Evolutionary conservation across 2,329 filamentous ascomycete genomes (phyloP), one percentile per base, ranked within the genome.

Genomic region (Neoscytalidium dimidiatum): DNA sequence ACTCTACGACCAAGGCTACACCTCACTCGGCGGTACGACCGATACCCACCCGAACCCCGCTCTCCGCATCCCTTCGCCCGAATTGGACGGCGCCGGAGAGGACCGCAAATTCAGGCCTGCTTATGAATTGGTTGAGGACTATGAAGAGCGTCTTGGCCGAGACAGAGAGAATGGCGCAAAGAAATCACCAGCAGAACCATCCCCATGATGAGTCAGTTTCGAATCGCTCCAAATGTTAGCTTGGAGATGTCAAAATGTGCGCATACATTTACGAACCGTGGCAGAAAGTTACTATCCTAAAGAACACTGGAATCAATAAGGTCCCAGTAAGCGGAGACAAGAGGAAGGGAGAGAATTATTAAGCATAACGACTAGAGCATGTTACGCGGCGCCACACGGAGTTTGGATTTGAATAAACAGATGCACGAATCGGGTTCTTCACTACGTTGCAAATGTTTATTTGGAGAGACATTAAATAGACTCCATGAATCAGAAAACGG

Each of bases 1-100:
- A 11, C 82, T 99, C 28, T 99, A 99, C 77, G 92, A 97, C 75
- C 82, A 83, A 69, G 94, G 94, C 9, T 97, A 95, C 78, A 97
- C 95, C 2, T 94, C 91, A 68, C 83, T 99, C n/a, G 95, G 95
- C 21, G 94, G 95, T 3, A 92, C 88, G 26, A 89, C 88, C 64
- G 92, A 99, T 78, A 99, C 95, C 2, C 86, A 91, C 68, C 94
- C 92, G 0, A 99, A 99, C 74, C 95, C 95, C 9, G 87, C 86
- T 21, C 74, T 79, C 19, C 73, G 74, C 21, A 44, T 67, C 70
- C 69, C 13, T 68, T 43, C 66, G 7, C 49, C 66, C 4, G 68
- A 70, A 0, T 8, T n/a, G 2, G 67, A 69, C 28, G 67, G 67
- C 4, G 49, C 48, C 4, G 44, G 51, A 26, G 46, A 70, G 28